These are phyloP conservation scores for Ophiosphaerella herpotricha DNA, from an alignment of 2,329 filamentous ascomycete species.

Conservation along the genomic window DNA sequence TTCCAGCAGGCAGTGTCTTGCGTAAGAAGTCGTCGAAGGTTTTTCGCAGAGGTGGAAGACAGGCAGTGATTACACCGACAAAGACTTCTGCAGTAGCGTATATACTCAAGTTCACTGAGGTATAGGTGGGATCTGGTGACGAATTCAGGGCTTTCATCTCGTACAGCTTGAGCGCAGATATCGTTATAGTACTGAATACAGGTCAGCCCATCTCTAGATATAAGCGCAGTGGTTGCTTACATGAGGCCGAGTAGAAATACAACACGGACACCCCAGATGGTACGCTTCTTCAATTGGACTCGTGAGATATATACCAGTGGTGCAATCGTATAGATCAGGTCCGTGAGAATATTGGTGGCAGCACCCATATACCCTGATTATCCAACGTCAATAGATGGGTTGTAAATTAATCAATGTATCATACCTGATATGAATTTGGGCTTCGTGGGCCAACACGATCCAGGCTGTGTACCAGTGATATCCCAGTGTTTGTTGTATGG, in stretches of 20 bases:
- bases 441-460: conserved; percentile 26
- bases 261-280: conserved; percentile 31
- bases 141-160: conserved; percentile 27
- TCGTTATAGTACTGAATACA: conserved; percentile 23
- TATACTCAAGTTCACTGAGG: conserved; percentile 28
- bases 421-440: conserved; percentile 29
- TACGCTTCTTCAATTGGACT: conserved; percentile 29
- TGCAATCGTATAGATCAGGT: conserved; percentile 29
- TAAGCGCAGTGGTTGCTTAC: conserved; percentile 12
- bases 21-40: conserved; percentile 28
- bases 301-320: conserved; percentile 29
- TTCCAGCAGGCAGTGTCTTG: conserved; percentile 22
- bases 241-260: conserved; percentile 33
- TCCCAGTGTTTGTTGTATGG: conserved; percentile 32
- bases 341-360: conserved; percentile 31
- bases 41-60: conserved; percentile 31
- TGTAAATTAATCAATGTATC: neutral
- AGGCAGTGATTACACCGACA: conserved; percentile 33
- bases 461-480: conserved; percentile 20
- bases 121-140: conserved; percentile 28
- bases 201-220: conserved; percentile 2
- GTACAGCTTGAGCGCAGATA: conserved; percentile 32
- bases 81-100: conserved; percentile 32
- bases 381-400: neutral
- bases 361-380: conserved; percentile 27